A percentile compares a stretch with the other conserved stretches of the same genome.
Conservation (phyloP, 805 yeast genomes). For the Yarrowia sp. region DNA sequence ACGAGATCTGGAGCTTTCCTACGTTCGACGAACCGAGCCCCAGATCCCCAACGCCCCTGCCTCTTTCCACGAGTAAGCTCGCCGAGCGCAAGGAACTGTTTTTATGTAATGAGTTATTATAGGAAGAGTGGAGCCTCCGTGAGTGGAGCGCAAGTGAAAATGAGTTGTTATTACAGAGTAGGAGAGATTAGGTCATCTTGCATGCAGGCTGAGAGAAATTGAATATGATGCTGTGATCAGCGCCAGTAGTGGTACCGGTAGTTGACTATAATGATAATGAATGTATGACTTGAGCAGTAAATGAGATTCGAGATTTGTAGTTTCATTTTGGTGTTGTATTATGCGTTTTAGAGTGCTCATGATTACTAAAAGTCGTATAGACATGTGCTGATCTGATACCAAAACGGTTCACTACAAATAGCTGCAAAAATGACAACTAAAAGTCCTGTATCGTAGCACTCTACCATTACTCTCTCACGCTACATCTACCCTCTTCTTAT, state of each 20-base stretch:
- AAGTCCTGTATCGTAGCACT: no score
- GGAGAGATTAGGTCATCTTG: slow-evolving; percentile 33
- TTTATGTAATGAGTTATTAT: slow-evolving; percentile 37
- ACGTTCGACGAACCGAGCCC: slow-evolving; percentile 55
- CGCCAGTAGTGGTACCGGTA: not conserved
- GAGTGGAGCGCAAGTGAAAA: slow-evolving; percentile 35
- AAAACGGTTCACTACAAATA: no score
- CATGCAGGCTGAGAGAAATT: slow-evolving; percentile 36
- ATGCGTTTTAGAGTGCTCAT: no score
- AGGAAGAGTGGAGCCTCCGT: slow-evolving; percentile 39
- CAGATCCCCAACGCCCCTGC: slow-evolving; percentile 37
- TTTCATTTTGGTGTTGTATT: no score
- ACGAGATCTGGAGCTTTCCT: slow-evolving; percentile 71
- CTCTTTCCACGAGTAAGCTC: slow-evolving; percentile 32
- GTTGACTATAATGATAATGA: not conserved
- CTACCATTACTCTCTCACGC: no score
- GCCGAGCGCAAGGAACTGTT: not conserved
- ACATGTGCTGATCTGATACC: no score
- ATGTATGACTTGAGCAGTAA: not conserved
- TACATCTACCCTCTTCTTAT: not conserved
- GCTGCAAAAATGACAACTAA: no score
- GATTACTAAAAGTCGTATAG: no score
- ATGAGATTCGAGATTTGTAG: not conserved
- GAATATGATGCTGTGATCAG: slow-evolving; percentile 28
- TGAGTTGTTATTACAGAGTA: slow-evolving; percentile 30